Evolutionary conservation across 345 rosid species (phyloP).

Genomic region (Hibiscus trionum): DNA sequence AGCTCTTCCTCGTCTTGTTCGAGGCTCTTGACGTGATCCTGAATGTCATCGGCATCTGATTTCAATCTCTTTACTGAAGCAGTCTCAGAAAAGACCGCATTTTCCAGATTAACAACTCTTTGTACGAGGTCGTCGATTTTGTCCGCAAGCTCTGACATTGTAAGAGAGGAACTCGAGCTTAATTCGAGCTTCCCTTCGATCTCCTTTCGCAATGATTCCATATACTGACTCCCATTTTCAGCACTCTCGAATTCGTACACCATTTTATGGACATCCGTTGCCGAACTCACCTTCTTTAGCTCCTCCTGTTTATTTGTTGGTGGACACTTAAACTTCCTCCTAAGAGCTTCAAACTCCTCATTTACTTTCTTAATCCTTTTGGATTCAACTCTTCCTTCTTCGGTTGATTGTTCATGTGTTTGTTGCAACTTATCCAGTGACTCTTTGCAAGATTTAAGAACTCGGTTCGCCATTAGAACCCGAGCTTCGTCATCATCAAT

Average conservation of each 20-base stretch:
- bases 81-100: slow-evolving; percentile 47
- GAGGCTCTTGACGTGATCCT: slow-evolving; percentile 36
- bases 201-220: slow-evolving; percentile 26
- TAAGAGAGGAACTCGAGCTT: slow-evolving; percentile 24
- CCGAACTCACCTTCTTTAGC: slow-evolving; percentile 10
- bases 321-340: slow-evolving; percentile 17
- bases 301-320: slow-evolving; percentile 14
- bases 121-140: slow-evolving; percentile 70
- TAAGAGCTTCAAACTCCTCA: slow-evolving; percentile 34
- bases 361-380: slow-evolving; percentile 41
- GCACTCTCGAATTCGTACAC: background rate
- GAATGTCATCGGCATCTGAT: slow-evolving; percentile 55
- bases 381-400: slow-evolving; percentile 41
- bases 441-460: slow-evolving; percentile 64
- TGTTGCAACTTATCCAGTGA: slow-evolving; percentile 48
- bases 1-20: slow-evolving; percentile 56
- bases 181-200: slow-evolving; percentile 27
- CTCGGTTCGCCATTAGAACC: slow-evolving; percentile 60
- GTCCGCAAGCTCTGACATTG: slow-evolving; percentile 54
- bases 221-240: slow-evolving; percentile 10
- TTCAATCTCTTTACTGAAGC: slow-evolving; percentile 51
- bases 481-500: slow-evolving; percentile 78
- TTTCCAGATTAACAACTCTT: slow-evolving; percentile 55
- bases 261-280: slow-evolving; percentile 10
- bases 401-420: slow-evolving; percentile 45